Evolutionary conservation across 176 grass and related monocot genomes (phyloP).

Genomic region (Melocanna baccifera): DNA sequence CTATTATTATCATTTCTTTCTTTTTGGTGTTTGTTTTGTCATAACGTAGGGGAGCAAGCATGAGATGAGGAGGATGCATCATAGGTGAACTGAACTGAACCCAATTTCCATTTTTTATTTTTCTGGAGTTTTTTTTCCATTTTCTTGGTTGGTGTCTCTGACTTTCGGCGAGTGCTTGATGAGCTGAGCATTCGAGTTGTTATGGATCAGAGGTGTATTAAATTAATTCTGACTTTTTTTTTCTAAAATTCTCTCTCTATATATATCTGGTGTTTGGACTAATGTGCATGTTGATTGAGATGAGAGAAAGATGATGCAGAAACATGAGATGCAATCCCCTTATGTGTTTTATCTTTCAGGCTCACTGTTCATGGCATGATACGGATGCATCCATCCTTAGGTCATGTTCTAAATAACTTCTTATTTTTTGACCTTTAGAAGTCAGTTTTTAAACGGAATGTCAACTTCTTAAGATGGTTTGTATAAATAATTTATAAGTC

Average conservation of each 20-base stretch:
- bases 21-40: constrained; percentile 16
- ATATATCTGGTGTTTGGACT: neutral
- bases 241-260: neutral
- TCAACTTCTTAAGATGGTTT: too few species aligned
- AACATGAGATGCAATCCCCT: neutral
- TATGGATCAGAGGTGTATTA: constrained; percentile 5
- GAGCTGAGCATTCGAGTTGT: constrained; percentile 27
- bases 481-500: too few species aligned
- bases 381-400: constrained; percentile 33
- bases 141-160: constrained; percentile 17
- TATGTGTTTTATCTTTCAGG: constrained; percentile 36
- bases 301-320: neutral
- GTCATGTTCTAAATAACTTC: too few species aligned
- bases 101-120: neutral
- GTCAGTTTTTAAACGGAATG: too few species aligned
- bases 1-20: neutral
- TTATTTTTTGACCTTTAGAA: too few species aligned
- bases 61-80: constrained; percentile 16
- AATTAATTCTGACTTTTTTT: neutral
- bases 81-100: constrained; percentile 1
- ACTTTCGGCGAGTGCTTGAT: constrained; percentile 8
- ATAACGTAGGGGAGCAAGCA: constrained; percentile 46
- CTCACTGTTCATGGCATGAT: constrained; percentile 43
- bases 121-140: neutral
- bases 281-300: neutral